Evolutionary conservation across 108 stramenopile genomes (phyloP).

Genomic region (Chaetoceros muelleri): DNA sequence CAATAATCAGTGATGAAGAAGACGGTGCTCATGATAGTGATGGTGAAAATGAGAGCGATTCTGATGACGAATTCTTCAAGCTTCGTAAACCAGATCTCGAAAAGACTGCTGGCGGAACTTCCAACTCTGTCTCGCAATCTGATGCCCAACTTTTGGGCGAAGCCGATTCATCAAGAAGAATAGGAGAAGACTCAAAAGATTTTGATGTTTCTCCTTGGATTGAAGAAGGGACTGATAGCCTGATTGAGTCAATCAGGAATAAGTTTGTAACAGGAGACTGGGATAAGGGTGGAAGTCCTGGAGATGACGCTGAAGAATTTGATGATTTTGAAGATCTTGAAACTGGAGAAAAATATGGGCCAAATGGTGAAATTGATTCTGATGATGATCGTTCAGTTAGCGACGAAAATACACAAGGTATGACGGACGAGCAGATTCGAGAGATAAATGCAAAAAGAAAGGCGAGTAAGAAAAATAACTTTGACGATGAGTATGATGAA

Average conservation of each 20-base stretch:
- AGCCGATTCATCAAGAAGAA: constrained; percentile 3
- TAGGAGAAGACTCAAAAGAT: constrained; percentile 10
- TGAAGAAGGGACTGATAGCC: constrained; percentile 62
- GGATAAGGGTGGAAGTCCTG: constrained; percentile 28
- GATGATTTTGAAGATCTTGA: constrained; percentile 95
- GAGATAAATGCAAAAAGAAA: constrained; percentile 74
- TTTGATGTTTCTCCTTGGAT: constrained; percentile 56
- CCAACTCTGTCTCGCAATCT: constrained; percentile 5
- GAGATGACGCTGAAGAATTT: constrained; percentile 32
- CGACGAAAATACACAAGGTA: constrained; percentile 29
- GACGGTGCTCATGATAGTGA: constrained; percentile 29
- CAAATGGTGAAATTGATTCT: constrained; percentile 37
- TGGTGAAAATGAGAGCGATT: constrained; percentile 26
- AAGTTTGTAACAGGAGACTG: constrained; percentile 97
- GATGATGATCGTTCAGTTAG: constrained; percentile 32
- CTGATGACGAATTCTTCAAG: constrained; percentile 47
- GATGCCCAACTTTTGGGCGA: constrained; percentile 8
- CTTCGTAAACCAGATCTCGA: constrained; percentile 22
- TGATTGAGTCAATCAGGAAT: constrained; percentile 70
- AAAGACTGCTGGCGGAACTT: neutral
- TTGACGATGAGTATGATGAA: constrained; percentile 80
- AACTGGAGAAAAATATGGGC: constrained; percentile 73
- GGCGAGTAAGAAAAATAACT: constrained; percentile 56
- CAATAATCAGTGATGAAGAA: constrained; percentile 27
- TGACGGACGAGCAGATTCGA: constrained; percentile 82